Evolutionary conservation across 1,284 basidiomycete species (phyloP), one percentile per base, ranked within the genome.

Genomic region (Ganoderma leucocontextum): DNA sequence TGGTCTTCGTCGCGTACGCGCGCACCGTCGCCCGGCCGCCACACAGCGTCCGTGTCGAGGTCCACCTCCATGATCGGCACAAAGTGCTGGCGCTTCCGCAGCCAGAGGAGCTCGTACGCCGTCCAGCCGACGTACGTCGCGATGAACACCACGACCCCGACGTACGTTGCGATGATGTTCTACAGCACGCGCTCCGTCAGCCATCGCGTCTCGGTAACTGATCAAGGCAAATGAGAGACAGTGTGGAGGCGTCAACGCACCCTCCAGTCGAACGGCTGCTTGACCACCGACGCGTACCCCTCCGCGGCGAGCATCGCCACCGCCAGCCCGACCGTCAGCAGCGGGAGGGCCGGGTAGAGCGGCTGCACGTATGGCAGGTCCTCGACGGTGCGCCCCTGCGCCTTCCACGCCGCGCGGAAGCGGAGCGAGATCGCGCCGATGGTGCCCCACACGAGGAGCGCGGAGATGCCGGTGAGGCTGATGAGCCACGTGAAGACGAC

Each of bases 401-500:
- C 81, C 25, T 65, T 70, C 77, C 84, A 87, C 7, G 85, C 85
- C 15, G 74, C 70, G 36, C 86, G 82, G 78, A 88, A 88, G 19
- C 85, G 84, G 42, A 87, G 65, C 0, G 85, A 87, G 42, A 88
- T 86, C 25, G 80, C 22, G 8, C 89, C 86, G 72, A 93, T 84
- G 35, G 84, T 83, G 38, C 81, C 85, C 89, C 89, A 92, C 29
- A 87, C 88, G 60, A 92, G 83, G 64, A 94, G 80, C 25, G 90
- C 89, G 1, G 90, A 90, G 66, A 92, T 88, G 10, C 91, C 87
- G 7, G 88, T 89, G 62, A 93, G 80, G 75, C 91, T 90, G 73
- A 91, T 84, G 42, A 91, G 80, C 89, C 86, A 87, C 2, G 83
- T 84, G 71, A 88, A 88, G 55, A 85, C 85, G 67, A 86, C 73